A percentile compares a stretch with the other conserved stretches of the same genome.
Evolutionary conservation across 192 early-diverging fungal species (phyloP).

Genomic region (Coemansia sp.): DNA sequence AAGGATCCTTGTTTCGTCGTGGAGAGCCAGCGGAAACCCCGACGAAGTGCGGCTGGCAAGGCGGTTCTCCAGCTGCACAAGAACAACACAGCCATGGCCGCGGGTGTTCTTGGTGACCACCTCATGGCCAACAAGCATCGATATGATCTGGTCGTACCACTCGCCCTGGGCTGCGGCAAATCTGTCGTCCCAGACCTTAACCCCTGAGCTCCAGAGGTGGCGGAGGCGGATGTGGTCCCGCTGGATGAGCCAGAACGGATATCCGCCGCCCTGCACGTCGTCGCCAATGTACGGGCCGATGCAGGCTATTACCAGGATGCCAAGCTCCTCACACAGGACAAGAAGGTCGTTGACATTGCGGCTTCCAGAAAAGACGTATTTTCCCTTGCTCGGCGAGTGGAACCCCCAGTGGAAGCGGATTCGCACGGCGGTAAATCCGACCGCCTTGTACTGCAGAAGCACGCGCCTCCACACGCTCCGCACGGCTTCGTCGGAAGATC

Average conservation of each 20-base stretch:
- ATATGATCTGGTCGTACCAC: slow-evolving; percentile 75
- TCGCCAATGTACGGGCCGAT: slow-evolving; percentile 84
- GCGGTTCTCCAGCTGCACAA: slow-evolving; percentile 85
- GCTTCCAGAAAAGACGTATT: slow-evolving; percentile 75
- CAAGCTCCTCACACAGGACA: slow-evolving; percentile 70
- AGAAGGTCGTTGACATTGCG: slow-evolving; percentile 75
- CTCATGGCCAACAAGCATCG: slow-evolving; percentile 78
- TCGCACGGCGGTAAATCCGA: slow-evolving; percentile 79
- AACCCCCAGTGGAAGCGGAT: slow-evolving; percentile 92
- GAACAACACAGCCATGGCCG: slow-evolving; percentile 71
- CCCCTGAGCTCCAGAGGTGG: slow-evolving; percentile 66
- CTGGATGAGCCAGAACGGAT: slow-evolving; percentile 78
- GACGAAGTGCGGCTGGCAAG: slow-evolving; percentile 61
- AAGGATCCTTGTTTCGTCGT: slow-evolving; percentile 81
- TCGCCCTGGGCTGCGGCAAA: slow-evolving; percentile 73
- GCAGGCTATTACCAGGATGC: slow-evolving; percentile 78
- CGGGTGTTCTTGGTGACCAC: slow-evolving; percentile 62
- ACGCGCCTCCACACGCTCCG: slow-evolving; percentile 62
- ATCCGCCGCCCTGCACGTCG: slow-evolving; percentile 75
- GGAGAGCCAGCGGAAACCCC: slow-evolving; percentile 69
- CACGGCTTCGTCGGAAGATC: slow-evolving; percentile 11
- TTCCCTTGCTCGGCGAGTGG: slow-evolving; percentile 73
- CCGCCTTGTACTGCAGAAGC: slow-evolving; percentile 70
- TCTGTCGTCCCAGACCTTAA: slow-evolving; percentile 68
- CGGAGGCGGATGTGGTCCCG: slow-evolving; percentile 73